Evolutionary conservation across 192 early-diverging fungal species (phyloP).

Genomic region (Jimgerdemannia lactiflua): DNA sequence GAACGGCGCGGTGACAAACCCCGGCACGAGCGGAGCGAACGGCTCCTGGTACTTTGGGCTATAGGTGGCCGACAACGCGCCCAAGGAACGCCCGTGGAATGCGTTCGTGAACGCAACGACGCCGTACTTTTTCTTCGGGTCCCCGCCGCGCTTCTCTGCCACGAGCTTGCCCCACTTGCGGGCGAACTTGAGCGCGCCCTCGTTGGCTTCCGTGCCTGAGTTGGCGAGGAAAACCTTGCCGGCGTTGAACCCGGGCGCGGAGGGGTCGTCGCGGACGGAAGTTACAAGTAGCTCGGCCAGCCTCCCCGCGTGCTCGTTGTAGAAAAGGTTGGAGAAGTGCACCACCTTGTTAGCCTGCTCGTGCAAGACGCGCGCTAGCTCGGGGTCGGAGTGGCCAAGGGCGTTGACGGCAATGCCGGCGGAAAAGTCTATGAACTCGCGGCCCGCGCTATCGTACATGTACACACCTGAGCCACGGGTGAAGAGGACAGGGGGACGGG

Average conservation of each 20-base stretch:
- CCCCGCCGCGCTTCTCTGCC: slow-evolving; percentile 13
- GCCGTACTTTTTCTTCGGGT: slow-evolving; percentile 56
- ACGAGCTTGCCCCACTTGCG: slow-evolving; percentile 77
- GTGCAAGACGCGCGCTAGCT: slow-evolving; percentile 64
- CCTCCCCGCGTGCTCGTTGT: slow-evolving; percentile 81
- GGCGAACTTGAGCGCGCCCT: slow-evolving; percentile 96
- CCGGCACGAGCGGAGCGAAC: slow-evolving; percentile 88
- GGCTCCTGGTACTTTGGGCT: slow-evolving; percentile 94
- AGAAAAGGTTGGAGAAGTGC: slow-evolving; percentile 91
- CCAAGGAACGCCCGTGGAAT: slow-evolving; percentile 97
- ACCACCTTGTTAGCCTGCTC: slow-evolving; percentile 85
- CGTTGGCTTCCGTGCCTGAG: slow-evolving; percentile 98
- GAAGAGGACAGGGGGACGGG: slow-evolving; percentile 68
- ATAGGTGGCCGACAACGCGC: slow-evolving; percentile 92
- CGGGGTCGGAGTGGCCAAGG: slow-evolving; percentile 83
- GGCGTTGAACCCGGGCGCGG: slow-evolving; percentile 11
- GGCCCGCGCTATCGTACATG: slow-evolving; percentile 73
- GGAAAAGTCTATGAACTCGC: slow-evolving; percentile 87
- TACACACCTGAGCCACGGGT: slow-evolving; percentile 80
- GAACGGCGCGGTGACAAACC: slow-evolving; percentile 66
- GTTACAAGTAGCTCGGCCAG: slow-evolving; percentile 80
- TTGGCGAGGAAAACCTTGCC: slow-evolving; percentile 91
- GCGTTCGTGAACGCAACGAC: slow-evolving; percentile 88
- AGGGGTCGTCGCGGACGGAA: slow-evolving; percentile 23
- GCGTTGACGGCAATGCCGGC: slow-evolving; percentile 96